Evolutionary conservation across 1,284 basidiomycete genomes (phyloP).

Genomic region (Athelia psychrophila): DNA sequence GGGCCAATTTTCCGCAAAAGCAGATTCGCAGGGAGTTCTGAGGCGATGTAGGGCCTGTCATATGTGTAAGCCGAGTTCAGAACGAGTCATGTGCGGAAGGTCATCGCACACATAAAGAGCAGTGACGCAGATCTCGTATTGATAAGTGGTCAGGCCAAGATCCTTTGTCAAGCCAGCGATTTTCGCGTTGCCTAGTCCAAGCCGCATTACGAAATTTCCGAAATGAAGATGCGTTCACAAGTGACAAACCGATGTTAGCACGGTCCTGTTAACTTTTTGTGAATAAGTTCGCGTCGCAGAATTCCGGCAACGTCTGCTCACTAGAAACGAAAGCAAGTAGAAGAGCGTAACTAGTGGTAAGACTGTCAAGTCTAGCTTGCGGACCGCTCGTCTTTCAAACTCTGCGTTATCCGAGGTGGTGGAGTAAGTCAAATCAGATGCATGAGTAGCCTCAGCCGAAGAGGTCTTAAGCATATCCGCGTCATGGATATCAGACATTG

Average conservation of each 20-base stretch:
- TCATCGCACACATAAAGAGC: conserved; percentile 44
- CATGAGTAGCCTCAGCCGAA: too few relatives aligned
- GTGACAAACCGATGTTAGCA: conserved; percentile 27
- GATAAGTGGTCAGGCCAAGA: conserved; percentile 40
- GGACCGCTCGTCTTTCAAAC: conserved; percentile 2
- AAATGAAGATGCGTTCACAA: neutral
- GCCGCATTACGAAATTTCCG: neutral
- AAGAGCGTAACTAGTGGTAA: conserved; percentile 48
- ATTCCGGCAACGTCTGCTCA: conserved; percentile 22
- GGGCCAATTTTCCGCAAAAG: conserved; percentile 53
- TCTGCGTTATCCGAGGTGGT: neutral
- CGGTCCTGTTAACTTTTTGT: conserved; percentile 27
- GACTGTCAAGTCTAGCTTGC: conserved; percentile 45
- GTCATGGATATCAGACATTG: too few relatives aligned
- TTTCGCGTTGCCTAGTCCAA: conserved; percentile 48
- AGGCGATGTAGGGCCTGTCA: conserved; percentile 49
- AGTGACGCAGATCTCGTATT: conserved; percentile 46
- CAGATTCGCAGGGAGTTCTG: conserved; percentile 60
- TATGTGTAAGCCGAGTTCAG: neutral
- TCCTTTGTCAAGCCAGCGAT: conserved; percentile 53
- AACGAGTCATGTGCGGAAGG: neutral
- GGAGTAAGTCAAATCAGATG: too few relatives aligned
- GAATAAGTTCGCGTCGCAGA: neutral
- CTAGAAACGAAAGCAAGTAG: conserved; percentile 49
- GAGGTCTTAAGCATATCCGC: too few relatives aligned